Percentiles rank a stretch among this genome's conserved stretches.
These are phyloP conservation scores for Ceratobasidium sp. DNA, from an alignment of 1,284 basidiomycete species.

Conservation along the genomic window DNA sequence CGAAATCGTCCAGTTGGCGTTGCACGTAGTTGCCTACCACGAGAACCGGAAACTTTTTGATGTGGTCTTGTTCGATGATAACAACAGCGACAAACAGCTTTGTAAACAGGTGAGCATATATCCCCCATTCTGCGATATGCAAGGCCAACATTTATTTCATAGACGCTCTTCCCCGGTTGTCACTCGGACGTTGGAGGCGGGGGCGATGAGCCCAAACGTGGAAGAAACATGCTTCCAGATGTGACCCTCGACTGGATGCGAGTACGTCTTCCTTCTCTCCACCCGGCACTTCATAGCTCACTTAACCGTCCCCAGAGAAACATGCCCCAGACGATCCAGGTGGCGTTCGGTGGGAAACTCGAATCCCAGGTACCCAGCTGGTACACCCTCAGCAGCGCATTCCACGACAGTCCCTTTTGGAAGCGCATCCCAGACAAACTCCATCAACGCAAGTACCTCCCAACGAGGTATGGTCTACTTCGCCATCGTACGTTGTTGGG, in stretches of 20 bases:
- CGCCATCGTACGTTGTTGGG: not conserved
- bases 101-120: conserved; percentile 15
- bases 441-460: not conserved
- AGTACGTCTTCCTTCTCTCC: not conserved
- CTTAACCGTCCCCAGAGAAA: not conserved
- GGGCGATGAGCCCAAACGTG: not conserved
- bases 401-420: not conserved
- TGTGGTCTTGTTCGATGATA: conserved; percentile 10
- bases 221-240: not conserved
- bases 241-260: conserved; percentile 25
- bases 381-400: not conserved
- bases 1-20: conserved; percentile 32
- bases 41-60: conserved; percentile 39
- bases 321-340: conserved; percentile 1
- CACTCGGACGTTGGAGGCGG: conserved; percentile 43
- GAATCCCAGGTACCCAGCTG: not conserved
- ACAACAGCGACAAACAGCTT: not conserved
- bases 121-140: not conserved
- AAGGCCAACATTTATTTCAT: not conserved
- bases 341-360: not conserved
- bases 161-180: conserved; percentile 38
- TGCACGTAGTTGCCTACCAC: conserved; percentile 41
- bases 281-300: not conserved
- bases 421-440: conserved; percentile 21
- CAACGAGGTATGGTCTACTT: not conserved